These are phyloP conservation scores for Metschnikowia dekortorum DNA, from an alignment of 805 yeast species.

Conservation along the genomic window DNA sequence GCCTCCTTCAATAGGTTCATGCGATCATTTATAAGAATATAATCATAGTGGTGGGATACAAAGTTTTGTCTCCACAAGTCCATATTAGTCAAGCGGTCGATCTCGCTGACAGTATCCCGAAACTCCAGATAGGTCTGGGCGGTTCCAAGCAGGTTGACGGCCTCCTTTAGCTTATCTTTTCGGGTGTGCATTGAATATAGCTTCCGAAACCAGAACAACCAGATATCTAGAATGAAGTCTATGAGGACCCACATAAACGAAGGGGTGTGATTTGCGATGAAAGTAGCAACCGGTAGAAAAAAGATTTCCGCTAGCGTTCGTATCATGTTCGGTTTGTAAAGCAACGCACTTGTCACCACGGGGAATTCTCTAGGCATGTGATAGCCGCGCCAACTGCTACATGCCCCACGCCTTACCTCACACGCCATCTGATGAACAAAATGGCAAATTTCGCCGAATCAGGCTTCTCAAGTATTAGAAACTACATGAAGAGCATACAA, in stretches of 20 bases:
- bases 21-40: constrained; percentile 72
- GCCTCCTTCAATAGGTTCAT: constrained; percentile 60
- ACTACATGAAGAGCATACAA: too few species aligned
- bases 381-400: background rate
- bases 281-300: constrained; percentile 20
- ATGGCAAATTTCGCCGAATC: background rate
- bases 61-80: constrained; percentile 76
- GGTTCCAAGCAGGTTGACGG: constrained; percentile 44
- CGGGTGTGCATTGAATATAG: constrained; percentile 31
- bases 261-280: constrained; percentile 34
- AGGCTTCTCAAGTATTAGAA: too few species aligned
- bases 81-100: constrained; percentile 44
- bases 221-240: constrained; percentile 42
- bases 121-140: constrained; percentile 67
- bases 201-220: constrained; percentile 44
- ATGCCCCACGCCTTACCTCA: background rate
- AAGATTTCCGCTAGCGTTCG: constrained; percentile 8
- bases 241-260: constrained; percentile 38
- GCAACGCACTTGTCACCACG: background rate
- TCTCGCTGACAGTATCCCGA: constrained; percentile 50
- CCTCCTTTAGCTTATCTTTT: constrained; percentile 44
- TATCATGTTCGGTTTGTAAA: constrained; percentile 6
- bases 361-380: background rate
- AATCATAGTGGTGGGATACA: constrained; percentile 77
- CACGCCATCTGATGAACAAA: background rate